Evolutionary conservation across 106 monocot genomes (phyloP), one percentile per base, ranked within the genome.

Genomic region (Platanthera guangdongensis): DNA sequence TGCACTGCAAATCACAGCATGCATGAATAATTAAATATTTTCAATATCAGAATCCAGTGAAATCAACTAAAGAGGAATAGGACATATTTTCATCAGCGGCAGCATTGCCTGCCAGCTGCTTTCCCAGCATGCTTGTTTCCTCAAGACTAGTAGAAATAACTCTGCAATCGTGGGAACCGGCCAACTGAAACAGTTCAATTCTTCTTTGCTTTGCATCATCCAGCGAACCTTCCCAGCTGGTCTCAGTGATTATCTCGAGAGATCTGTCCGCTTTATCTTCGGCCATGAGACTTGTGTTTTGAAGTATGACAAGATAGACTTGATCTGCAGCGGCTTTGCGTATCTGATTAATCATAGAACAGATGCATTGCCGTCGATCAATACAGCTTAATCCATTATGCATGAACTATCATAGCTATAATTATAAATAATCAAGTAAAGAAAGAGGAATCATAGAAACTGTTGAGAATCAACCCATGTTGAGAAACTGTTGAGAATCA

Each of bases 311-410:
- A 62, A 92, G 91, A 76, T 94, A 99, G 7, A 90, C 85, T 77
- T 99, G 94, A 85, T 99, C 94, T 10, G 99, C 99, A 16, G 90
- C 82, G 60, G 85, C 83, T 79, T 87, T 99, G 0, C 94, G 84
- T 64, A 94, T 94, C 91, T 94, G 80, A 57, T 60, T 9, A 72
- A 8, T 51, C 51, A n/a, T 48, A 53, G 2, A 10, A 70, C 45
- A 70, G n/a, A 70, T 11, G 65, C 65, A 12, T 64, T 25, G 39
- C 39, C 39, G 39, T 39, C 3, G 39, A 39, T 39, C 39, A 39
- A 39, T 39, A 39, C 39, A 39, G 39, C 39, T 39, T 39, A 39
- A 39, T 39, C 39, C 39, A 39, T 39, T 39, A 39, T 39, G 39
- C 39, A 39, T 39, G 39, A 39, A 39, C 39, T 39, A 39, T 39